A percentile compares a stretch with the other conserved stretches of the same genome.
These are phyloP conservation scores for Phytopythium montanum DNA, from an alignment of 352 stramenopile genomes.

Conservation along the genomic window DNA sequence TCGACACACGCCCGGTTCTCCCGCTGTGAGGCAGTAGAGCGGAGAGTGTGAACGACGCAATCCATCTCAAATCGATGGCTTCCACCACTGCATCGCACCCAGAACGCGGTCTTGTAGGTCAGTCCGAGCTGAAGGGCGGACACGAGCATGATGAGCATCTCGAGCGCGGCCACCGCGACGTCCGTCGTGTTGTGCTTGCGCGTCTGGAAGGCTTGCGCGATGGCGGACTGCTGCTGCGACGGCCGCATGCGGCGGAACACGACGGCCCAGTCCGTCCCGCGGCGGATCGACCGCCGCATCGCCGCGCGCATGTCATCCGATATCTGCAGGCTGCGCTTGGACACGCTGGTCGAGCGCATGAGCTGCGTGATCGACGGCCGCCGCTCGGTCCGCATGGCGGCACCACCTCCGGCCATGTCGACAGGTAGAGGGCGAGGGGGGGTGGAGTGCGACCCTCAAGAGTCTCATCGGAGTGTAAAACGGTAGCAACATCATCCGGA, in stretches of 20 bases:
- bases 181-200: conserved; percentile 34
- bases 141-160: conserved; percentile 39
- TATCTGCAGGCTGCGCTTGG: not conserved
- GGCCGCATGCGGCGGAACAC: conserved; percentile 9
- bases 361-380: not conserved
- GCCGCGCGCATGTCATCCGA: not conserved
- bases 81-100: conserved; percentile 16
- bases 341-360: not conserved
- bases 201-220: conserved; percentile 38
- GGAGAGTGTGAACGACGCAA: not conserved
- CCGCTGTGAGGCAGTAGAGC: conserved; percentile 13
- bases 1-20: conserved; percentile 42
- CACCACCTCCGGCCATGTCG: not conserved
- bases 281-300: conserved; percentile 3
- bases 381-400: not conserved
- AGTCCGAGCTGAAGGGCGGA: conserved; percentile 40
- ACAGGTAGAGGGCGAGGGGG: not conserved
- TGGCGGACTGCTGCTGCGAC: conserved; percentile 15
- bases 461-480: not conserved
- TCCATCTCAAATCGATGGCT: not conserved
- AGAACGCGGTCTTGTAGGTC: conserved; percentile 28
- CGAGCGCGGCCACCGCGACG: conserved; percentile 29
- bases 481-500: not conserved
- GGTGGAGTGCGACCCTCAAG: not conserved
- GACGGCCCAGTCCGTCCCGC: conserved; percentile 12